These are phyloP conservation scores for Erythrobasidium hasegawianum DNA, from an alignment of 1,284 basidiomycete genomes.

Conservation along the genomic window DNA sequence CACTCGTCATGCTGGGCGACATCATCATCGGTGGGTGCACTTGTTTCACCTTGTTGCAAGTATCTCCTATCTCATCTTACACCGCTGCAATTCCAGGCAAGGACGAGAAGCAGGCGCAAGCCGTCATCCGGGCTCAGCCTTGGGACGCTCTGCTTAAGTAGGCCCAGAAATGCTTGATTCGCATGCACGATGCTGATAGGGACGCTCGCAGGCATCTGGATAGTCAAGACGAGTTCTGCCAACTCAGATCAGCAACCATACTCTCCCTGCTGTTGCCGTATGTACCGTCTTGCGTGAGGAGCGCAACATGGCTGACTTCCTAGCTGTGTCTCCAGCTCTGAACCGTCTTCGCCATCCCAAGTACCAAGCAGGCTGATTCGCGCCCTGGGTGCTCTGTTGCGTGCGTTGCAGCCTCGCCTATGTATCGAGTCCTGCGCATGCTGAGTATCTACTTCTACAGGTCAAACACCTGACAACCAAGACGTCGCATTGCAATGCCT, in stretches of 20 bases:
- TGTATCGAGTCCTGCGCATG: no score
- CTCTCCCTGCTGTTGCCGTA: slow-evolving; percentile 78
- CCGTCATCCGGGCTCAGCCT: slow-evolving; percentile 65
- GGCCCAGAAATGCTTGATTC: no score
- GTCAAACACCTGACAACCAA: slow-evolving; percentile 59
- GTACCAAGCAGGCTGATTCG: slow-evolving; percentile 22
- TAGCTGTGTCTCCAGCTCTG: slow-evolving; percentile 6
- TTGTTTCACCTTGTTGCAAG: no score
- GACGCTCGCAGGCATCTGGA: slow-evolving; percentile 62
- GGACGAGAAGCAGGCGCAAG: slow-evolving; percentile 41
- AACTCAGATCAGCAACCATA: slow-evolving; percentile 83
- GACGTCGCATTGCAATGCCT: slow-evolving; percentile 88
- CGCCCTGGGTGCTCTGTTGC: slow-evolving; percentile 35
- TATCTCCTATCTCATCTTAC: no score
- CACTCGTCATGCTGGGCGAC: slow-evolving; percentile 86
- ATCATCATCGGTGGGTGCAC: slow-evolving; percentile 83
- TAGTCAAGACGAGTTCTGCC: slow-evolving; percentile 86
- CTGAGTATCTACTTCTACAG: no score
- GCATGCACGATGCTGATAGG: not conserved
- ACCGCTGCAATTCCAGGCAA: slow-evolving; percentile 24
- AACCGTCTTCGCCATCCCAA: slow-evolving; percentile 19
- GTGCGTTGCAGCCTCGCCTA: no score
- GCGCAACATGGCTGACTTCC: not conserved
- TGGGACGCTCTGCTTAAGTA: slow-evolving; percentile 79
- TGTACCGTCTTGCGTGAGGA: slow-evolving; percentile 36